These are phyloP conservation scores for Prunus fruticosa DNA, from an alignment of 306 rosid genomes.

Conservation along the genomic window DNA sequence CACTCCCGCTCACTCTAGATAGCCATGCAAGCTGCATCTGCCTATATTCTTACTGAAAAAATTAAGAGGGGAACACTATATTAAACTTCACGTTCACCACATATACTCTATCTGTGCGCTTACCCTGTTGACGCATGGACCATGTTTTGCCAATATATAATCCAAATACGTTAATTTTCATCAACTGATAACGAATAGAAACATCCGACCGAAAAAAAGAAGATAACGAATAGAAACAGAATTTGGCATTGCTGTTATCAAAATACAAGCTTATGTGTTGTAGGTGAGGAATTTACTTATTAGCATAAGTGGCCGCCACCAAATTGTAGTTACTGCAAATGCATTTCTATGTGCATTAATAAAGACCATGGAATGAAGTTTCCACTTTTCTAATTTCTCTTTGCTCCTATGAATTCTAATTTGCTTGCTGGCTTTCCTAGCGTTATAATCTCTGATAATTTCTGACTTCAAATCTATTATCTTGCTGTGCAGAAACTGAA, in stretches of 20 bases:
- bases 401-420: neutral
- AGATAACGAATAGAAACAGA: neutral
- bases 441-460: neutral
- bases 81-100: neutral
- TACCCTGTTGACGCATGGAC: neutral
- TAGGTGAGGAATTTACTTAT: neutral
- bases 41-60: neutral
- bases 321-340: neutral
- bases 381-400: neutral
- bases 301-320: neutral
- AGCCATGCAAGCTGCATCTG: neutral
- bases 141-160: neutral
- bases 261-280: neutral
- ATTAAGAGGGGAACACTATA: neutral
- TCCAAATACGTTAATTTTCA: neutral
- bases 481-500: slow-evolving; percentile 80
- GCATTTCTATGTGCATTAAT: slow-evolving; percentile 4
- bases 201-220: too few relatives aligned
- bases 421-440: neutral
- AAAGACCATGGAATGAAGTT: neutral
- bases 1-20: neutral
- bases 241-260: neutral
- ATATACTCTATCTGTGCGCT: neutral
- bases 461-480: slow-evolving; percentile 5
- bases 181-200: too few relatives aligned